Evolutionary conservation across 305 asterid genomes (phyloP), one percentile per base, ranked within the genome.

Genomic region (Galium porrigens): DNA sequence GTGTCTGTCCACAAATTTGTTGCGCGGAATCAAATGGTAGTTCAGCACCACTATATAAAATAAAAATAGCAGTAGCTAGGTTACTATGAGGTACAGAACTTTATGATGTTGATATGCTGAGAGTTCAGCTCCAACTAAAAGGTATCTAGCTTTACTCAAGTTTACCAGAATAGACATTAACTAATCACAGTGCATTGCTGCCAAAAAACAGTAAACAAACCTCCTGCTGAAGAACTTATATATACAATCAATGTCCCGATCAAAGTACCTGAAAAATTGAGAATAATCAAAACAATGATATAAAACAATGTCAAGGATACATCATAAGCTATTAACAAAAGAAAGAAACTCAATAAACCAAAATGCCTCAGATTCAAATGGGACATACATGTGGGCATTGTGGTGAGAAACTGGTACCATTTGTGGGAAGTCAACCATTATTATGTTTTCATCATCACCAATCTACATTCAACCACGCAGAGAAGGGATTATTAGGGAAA

Each of bases 351-450:
- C 36, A 22, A 48, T 61, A 48, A 0, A 25, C 42, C 62, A 3
- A 42, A 2, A 41, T 20, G 48, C 29, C 29, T 32, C 34, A 70
- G 64, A 59, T 62, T 70, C 48, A 11, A 64, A 48, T 30, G 25
- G 5, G 56, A 64, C 85, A 42, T 85, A 91, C 98, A 86, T 86
- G 64, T 86, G 71, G 6, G 95, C 96, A 74, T 91, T 91, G 66
- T 80, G 84, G 77, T 91, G 98, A 72, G 96, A 81, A 71, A 88
- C 87, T 4, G 96, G 88, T 67, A 91, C 96, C 98, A 91, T 91
- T 78, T 88, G 98, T 3, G 96, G 96, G 75, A 91, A 91, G 80
- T 91, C 98, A 78, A 91, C 88, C 80, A 91, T 79, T 14, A 96
- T 91, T 70, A 91, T 81, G 74, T 85, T 86, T 81, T 91, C 96